These are phyloP conservation scores for Pezicula neosporulosa DNA, from an alignment of 2,329 filamentous ascomycete species.

Conservation along the genomic window DNA sequence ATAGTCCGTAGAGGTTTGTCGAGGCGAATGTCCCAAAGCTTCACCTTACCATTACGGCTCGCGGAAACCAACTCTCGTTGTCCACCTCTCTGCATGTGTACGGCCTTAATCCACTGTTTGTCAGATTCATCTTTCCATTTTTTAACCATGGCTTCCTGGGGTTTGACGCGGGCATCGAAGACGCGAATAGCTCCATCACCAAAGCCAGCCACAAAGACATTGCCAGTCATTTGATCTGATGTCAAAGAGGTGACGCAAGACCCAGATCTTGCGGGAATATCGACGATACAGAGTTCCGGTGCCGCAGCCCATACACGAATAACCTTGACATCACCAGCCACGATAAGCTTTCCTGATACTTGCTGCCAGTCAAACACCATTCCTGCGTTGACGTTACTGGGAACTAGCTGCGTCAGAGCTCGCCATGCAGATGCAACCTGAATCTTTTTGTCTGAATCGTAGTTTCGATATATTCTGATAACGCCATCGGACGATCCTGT, in stretches of 20 bases:
- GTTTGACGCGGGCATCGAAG: conserved; percentile 82
- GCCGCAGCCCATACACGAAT: conserved; percentile 96
- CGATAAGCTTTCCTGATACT: conserved; percentile 90
- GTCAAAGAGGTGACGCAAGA: conserved; percentile 95
- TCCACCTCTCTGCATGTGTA: conserved; percentile 94
- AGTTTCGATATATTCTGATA: conserved; percentile 88
- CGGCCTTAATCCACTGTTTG: conserved; percentile 90
- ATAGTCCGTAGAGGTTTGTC: conserved; percentile 72
- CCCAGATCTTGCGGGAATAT: conserved; percentile 90
- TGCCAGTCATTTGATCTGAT: conserved; percentile 95
- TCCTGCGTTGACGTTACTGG: conserved; percentile 89
- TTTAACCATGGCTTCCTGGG: conserved; percentile 88
- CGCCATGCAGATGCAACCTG: conserved; percentile 90
- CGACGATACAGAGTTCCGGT: conserved; percentile 86
- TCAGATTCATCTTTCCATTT: conserved; percentile 90
- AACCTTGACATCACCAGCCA: conserved; percentile 91
- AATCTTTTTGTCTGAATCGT: conserved; percentile 72
- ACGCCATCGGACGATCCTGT: conserved; percentile 95
- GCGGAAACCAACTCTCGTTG: conserved; percentile 88
- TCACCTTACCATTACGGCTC: conserved; percentile 88
- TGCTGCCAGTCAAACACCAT: conserved; percentile 99
- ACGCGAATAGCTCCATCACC: conserved; percentile 92
- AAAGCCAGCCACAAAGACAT: conserved; percentile 94
- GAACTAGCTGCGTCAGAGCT: conserved; percentile 88
- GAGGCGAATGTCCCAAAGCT: conserved; percentile 93